Evolutionary conservation across 305 asterid genomes (phyloP).

Genomic region (Fraxinus dipetala): DNA sequence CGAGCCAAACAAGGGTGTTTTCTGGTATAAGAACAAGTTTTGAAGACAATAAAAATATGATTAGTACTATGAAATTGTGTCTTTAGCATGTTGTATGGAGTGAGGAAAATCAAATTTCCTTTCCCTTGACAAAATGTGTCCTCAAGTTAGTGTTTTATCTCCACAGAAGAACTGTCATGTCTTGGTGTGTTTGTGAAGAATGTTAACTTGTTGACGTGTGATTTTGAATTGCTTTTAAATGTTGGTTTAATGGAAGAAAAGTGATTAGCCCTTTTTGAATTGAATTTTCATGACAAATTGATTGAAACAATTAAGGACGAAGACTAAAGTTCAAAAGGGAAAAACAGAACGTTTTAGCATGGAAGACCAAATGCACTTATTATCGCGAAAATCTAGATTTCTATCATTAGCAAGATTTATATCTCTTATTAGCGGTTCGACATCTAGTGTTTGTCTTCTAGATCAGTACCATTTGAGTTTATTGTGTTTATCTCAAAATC

Average conservation of each 20-base stretch:
- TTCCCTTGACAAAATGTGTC: background rate
- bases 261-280: background rate
- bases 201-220: background rate
- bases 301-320: background rate
- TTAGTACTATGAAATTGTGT: background rate
- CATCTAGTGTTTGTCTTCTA: background rate
- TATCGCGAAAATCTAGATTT: background rate
- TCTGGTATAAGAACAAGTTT: slow-evolving; percentile 63
- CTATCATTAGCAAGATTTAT: background rate
- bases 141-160: slow-evolving; percentile 2
- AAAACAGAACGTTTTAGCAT: background rate
- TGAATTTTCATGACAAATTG: background rate
- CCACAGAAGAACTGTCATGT: slow-evolving; percentile 20
- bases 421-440: background rate
- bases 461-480: background rate
- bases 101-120: slow-evolving; percentile 7
- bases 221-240: background rate
- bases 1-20: slow-evolving; percentile 47
- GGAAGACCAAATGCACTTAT: background rate
- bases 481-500: background rate
- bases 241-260: background rate
- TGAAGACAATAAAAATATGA: slow-evolving; percentile 19
- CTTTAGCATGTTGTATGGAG: slow-evolving; percentile 7
- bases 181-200: background rate
- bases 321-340: background rate